Base-by-base conservation (phyloP, 495 filamentous ascomycete species). In the Xylaria palmicola region DNA sequence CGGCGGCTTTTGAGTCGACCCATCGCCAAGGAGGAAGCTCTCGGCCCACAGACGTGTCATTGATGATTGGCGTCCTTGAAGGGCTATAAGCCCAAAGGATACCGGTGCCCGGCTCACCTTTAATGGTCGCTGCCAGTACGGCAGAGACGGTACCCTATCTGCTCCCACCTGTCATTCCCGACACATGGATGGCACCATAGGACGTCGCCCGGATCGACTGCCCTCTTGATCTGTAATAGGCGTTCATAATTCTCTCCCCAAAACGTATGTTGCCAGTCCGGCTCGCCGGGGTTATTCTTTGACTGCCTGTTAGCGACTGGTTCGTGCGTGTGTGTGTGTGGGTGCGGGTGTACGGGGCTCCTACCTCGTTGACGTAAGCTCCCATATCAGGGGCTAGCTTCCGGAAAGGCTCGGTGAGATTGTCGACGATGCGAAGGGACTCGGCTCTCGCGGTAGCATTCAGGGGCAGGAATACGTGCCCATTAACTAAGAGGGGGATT, bases 101-200 rank as follows among this genome's bases (percentile, higher is more conserved):
- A 36, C 41, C 40, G 34, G 6, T 40, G 20, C 1, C 8, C 5
- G 3, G 17, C 13, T 6, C 7, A 9, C 6, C n/a, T 19, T 26
- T 4, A 30, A 10, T 15, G 22, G 26, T n/a, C 5, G 6, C 12
- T 15, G 22, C 40, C 37, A 7, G 71, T 66, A 32, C 63, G 71
- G 30, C 74, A 75, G 6, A 77, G 57, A 29, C 61, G 68, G 32
- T 68, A 70, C n/a, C 68, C 74, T 0, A 64, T 65, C 29, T 75
- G 68, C 15, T 73, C 56, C 85, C 86, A 89, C 17, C 74, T 73
- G 45, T 88, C 86, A 59, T 81, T 85, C 3, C 86, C 86, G 2
- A 89, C 86, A 20, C 81, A 86, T 2, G 81, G 81, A 13, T 64
- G 68, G 40, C 79, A 87, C 75, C 85, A 88, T 40, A 89, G 80